A percentile compares a stretch with the other conserved stretches of the same genome.
phyloP scores from a whole-genome alignment of 176 grass and related monocot genomes.

The bread wheat (Triticum aestivum) region IWGSC_CS_RefSeq_v2.1 NC_057798.1:45480047-45480546 shows the following conservation, averaged over 20 bases:
- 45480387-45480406: not conserved
- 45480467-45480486: not conserved
- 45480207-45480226: not conserved
- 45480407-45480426: not conserved
- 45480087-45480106: not conserved
- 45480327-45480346: not conserved
- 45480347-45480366: not conserved
- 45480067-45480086: not conserved
- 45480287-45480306: not conserved
- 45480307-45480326: not conserved
- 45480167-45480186: not conserved
- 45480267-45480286: not conserved
- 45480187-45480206: not conserved
- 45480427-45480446: not conserved
- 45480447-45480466: not conserved
- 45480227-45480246: not conserved
- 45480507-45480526: not conserved
- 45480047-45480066: not conserved
- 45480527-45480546: not conserved
- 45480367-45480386: not conserved
- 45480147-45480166: not conserved
- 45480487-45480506: not conserved
- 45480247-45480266: not conserved
- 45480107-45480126: not conserved
- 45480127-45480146: not conserved